Percentiles rank a stretch among this genome's conserved stretches.
Evolutionary conservation across 306 rosid species (phyloP).

Genomic region (Astragalus membranaceus): DNA sequence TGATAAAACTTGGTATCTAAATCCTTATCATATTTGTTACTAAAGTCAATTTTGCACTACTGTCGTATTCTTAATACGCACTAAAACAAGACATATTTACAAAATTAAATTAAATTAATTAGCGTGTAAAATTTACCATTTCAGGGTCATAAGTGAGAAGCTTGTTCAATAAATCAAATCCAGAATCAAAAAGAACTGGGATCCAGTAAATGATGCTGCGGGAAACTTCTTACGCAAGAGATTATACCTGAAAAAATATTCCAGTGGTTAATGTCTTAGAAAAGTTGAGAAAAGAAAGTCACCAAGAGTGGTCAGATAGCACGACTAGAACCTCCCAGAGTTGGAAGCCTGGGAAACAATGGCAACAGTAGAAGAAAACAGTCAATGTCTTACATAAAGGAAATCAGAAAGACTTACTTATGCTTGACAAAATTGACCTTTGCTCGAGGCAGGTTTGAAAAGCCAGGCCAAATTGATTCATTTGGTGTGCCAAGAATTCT

Average conservation of each 20-base stretch:
- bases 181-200: too few species aligned
- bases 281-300: slow-evolving; percentile 50
- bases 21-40: too few species aligned
- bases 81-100: background rate
- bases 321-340: slow-evolving; percentile 94
- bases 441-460: too few species aligned
- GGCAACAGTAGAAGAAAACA: slow-evolving; percentile 43
- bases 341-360: slow-evolving; percentile 99
- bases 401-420: too few species aligned
- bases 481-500: too few species aligned
- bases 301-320: slow-evolving; percentile 83
- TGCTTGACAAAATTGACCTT: too few species aligned
- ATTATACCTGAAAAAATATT: slow-evolving; percentile 84
- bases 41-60: too few species aligned
- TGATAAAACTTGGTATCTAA: too few species aligned
- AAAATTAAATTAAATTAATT: background rate
- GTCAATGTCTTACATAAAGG: slow-evolving; percentile 10
- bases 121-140: slow-evolving; percentile 45
- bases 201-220: too few species aligned
- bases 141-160: slow-evolving; percentile 97
- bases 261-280: slow-evolving; percentile 43
- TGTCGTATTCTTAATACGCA: background rate
- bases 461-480: too few species aligned
- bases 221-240: too few species aligned
- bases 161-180: too few species aligned